A percentile compares a stretch with the other conserved stretches of the same genome.
These are phyloP conservation scores for Apiotrichum porosum DNA, from an alignment of 1,284 basidiomycete genomes.

Conservation along the genomic window DNA sequence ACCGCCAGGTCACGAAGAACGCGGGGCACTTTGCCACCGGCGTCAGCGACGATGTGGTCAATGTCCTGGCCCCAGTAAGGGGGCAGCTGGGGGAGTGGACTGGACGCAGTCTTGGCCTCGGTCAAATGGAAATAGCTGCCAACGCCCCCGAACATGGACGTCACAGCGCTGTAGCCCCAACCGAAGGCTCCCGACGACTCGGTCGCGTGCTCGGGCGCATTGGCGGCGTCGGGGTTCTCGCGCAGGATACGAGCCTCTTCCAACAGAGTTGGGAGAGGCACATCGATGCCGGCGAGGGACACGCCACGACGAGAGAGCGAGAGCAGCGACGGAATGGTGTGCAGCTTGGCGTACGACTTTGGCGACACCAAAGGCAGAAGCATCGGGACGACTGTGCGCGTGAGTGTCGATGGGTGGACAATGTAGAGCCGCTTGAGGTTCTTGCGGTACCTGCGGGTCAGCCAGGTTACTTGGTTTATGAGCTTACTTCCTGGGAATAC, in stretches of 20 bases:
- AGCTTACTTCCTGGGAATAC: conserved; percentile 35
- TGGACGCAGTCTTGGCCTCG: neutral
- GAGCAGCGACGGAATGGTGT: conserved; percentile 29
- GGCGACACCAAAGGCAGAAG: conserved; percentile 39
- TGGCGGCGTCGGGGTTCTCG: conserved; percentile 17
- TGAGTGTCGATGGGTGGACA: conserved; percentile 36
- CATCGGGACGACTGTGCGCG: conserved; percentile 29
- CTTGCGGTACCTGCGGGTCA: conserved; percentile 33
- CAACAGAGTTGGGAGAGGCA: conserved; percentile 23
- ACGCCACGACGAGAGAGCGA: conserved; percentile 20
- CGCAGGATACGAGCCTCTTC: conserved; percentile 29
- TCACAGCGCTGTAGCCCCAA: neutral
- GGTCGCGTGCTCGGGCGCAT: neutral
- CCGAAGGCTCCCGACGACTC: neutral
- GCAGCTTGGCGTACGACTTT: conserved; percentile 39
- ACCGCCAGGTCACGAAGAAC: conserved; percentile 21
- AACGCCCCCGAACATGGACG: conserved; percentile 3
- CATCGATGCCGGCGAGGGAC: conserved; percentile 29
- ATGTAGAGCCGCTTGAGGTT: conserved; percentile 43
- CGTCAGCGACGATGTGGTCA: conserved; percentile 19
- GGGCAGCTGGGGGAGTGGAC: neutral
- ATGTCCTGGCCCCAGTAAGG: conserved; percentile 11
- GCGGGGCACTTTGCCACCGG: conserved; percentile 19
- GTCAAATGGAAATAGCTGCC: neutral
- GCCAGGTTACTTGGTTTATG: neutral